Evolutionary conservation across 2,329 filamentous ascomycete genomes (phyloP).

Genomic region (Capronia epimyces): DNA sequence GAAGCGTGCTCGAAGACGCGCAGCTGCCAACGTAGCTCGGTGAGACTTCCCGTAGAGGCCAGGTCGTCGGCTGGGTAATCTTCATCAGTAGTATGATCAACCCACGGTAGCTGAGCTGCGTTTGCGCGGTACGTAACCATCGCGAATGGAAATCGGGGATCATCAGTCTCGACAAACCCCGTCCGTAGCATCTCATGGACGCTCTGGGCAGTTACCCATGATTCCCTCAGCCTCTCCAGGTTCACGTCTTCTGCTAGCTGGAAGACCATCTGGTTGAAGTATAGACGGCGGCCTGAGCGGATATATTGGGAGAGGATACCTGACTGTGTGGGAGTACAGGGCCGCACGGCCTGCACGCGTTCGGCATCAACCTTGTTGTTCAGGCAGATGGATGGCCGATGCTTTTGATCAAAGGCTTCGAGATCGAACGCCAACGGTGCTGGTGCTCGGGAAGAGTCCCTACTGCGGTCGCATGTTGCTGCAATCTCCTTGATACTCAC

Average conservation of each 20-base stretch:
- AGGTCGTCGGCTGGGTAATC: neutral
- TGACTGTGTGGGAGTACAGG: slow-evolving; percentile 73
- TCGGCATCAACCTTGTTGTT: slow-evolving; percentile 10
- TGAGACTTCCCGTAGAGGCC: slow-evolving; percentile 5
- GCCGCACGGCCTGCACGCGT: slow-evolving; percentile 56
- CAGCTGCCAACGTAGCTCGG: slow-evolving; percentile 54
- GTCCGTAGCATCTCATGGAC: slow-evolving; percentile 69
- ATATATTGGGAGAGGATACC: slow-evolving; percentile 74
- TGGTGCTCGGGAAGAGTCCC: neutral
- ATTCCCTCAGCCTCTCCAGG: slow-evolving; percentile 43
- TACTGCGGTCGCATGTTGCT: slow-evolving; percentile 9
- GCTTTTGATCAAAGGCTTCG: slow-evolving; percentile 44
- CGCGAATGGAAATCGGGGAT: slow-evolving; percentile 59
- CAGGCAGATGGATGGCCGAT: slow-evolving; percentile 30
- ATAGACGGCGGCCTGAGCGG: slow-evolving; percentile 60
- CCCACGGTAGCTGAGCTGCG: slow-evolving; percentile 39
- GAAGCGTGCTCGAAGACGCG: slow-evolving; percentile 40
- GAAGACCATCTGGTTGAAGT: slow-evolving; percentile 68
- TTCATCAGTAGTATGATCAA: slow-evolving; percentile 16
- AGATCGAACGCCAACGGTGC: slow-evolving; percentile 44
- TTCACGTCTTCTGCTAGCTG: slow-evolving; percentile 42
- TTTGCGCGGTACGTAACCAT: slow-evolving; percentile 61
- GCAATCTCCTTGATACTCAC: slow-evolving; percentile 26
- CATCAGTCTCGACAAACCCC: slow-evolving; percentile 62
- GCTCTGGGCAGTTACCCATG: slow-evolving; percentile 55